Percentiles rank a stretch among this genome's conserved stretches.
These are phyloP conservation scores for Trichoderma simmonsii DNA, from an alignment of 2,329 filamentous ascomycete species.

Conservation along the genomic window DNA sequence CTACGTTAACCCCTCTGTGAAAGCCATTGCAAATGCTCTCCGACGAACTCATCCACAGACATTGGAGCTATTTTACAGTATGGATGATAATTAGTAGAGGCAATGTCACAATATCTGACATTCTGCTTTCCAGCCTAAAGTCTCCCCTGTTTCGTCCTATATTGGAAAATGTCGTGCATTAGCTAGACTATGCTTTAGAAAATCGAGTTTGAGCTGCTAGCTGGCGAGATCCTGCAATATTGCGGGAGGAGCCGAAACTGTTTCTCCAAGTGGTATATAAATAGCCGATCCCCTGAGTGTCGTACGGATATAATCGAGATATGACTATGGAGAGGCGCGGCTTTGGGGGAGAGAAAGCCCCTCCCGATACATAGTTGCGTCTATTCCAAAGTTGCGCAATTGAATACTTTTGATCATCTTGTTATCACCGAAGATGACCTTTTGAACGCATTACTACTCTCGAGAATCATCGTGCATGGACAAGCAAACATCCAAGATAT, in stretches of 20 bases:
- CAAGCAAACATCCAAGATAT: background rate
- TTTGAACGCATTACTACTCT: too few species aligned
- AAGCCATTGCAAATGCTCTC: slow-evolving; percentile 18
- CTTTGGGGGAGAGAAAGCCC: background rate
- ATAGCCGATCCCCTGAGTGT: background rate
- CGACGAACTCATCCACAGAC: background rate
- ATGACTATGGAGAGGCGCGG: background rate
- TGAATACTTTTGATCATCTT: background rate
- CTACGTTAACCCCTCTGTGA: slow-evolving; percentile 21
- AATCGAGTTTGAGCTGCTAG: background rate
- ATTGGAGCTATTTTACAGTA: background rate
- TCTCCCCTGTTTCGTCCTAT: background rate
- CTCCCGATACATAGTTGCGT: background rate
- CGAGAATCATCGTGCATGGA: too few species aligned
- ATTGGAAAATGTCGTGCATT: background rate
- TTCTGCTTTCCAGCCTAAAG: background rate
- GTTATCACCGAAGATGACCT: too few species aligned
- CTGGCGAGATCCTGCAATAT: background rate
- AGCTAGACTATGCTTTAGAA: background rate
- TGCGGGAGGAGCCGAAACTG: background rate
- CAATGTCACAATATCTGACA: background rate
- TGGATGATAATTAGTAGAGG: background rate
- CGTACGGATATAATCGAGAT: background rate
- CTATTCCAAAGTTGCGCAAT: background rate
- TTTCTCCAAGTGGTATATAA: background rate